These are phyloP conservation scores for Saccharomycopsis sp. DNA, from an alignment of 805 yeast genomes.

Conservation along the genomic window DNA sequence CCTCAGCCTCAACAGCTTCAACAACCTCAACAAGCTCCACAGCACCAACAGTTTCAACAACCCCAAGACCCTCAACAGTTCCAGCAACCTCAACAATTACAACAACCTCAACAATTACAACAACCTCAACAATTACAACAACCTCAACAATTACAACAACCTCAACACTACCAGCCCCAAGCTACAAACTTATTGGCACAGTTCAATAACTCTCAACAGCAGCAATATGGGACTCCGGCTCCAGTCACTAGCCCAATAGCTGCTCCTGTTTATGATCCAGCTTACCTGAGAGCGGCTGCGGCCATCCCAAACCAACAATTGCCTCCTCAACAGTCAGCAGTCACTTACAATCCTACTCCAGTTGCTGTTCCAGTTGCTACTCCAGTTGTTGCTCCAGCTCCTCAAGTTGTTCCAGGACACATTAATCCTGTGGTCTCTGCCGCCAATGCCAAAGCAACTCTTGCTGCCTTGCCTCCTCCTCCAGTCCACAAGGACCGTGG, in stretches of 20 bases:
- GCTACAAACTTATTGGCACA: not conserved
- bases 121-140: slow-evolving; percentile 2
- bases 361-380: not conserved
- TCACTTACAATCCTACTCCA: no score
- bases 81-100: slow-evolving; percentile 8
- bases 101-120: slow-evolving; percentile 11
- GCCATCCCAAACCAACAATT: no score
- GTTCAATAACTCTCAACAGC: not conserved
- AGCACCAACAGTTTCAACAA: slow-evolving; percentile 1
- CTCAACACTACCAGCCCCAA: no score
- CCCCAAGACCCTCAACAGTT: not conserved
- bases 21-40: not conserved
- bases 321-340: no score
- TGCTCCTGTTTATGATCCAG: no score
- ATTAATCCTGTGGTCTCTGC: slow-evolving; percentile 2
- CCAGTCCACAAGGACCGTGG: slow-evolving; percentile 29
- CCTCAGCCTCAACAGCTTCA: slow-evolving; percentile 1
- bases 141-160: no score
- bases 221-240: not conserved
- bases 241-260: no score
- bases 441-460: not conserved
- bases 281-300: no score
- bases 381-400: slow-evolving; percentile 1
- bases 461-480: slow-evolving; percentile 34
- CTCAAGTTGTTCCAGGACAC: slow-evolving; percentile 1